Conservation (phyloP, 23 red algal genomes). For the Pyropia haitanensis region DNA sequence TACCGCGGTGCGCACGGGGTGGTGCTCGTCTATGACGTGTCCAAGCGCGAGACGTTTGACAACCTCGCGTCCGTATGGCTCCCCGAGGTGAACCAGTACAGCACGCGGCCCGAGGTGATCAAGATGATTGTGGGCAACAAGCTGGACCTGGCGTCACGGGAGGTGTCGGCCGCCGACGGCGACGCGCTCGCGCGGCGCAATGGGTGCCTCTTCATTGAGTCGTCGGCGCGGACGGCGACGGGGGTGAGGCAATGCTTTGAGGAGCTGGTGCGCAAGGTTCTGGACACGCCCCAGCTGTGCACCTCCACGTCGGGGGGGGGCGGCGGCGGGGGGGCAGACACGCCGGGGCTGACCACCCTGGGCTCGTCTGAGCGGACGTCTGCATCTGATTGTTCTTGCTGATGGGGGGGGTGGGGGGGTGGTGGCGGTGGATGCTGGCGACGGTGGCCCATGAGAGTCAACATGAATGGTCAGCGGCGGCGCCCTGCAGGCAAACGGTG, state of each 20-base stretch:
- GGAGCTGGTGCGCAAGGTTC: constrained; percentile 63
- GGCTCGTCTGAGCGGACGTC: no score
- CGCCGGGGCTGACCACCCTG: no score
- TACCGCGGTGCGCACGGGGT: constrained; percentile 83
- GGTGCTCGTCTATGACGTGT: constrained; percentile 71
- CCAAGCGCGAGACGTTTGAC: constrained; percentile 52
- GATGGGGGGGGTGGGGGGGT: no score
- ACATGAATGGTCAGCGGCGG: no score
- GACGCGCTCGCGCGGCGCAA: constrained; percentile 45
- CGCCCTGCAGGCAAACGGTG: no score
- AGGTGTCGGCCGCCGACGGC: constrained; percentile 61
- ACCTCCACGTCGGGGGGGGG: constrained; percentile 5
- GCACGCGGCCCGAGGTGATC: constrained; percentile 29
- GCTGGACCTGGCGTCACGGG: constrained; percentile 42
- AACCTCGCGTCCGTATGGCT: constrained; percentile 64
- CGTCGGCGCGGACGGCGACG: constrained; percentile 51
- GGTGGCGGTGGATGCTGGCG: no score
- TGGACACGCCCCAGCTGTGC: constrained; percentile 56
- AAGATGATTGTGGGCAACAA: constrained; percentile 92
- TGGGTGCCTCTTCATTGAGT: constrained; percentile 64
- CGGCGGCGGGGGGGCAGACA: neutral
- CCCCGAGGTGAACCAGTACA: constrained; percentile 55
- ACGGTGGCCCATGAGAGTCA: no score
- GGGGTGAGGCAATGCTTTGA: constrained; percentile 71
- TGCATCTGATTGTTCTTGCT: no score